Percentiles rank a stretch among this genome's conserved stretches.
Conservation (phyloP, 768 basidiomycete species). For the Suillus sp. region DNA sequence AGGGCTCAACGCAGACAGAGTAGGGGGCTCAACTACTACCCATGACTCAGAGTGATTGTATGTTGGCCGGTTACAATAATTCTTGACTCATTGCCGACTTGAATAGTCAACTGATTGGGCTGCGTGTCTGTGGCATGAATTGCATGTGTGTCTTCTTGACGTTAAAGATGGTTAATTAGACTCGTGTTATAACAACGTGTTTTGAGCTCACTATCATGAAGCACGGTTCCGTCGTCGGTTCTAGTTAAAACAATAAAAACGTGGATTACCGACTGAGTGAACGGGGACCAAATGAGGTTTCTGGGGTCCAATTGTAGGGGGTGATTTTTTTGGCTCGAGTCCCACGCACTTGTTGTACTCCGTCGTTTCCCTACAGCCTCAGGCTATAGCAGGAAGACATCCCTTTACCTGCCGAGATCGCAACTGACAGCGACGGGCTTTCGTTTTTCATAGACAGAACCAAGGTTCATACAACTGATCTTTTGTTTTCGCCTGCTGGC, state of each 20-base stretch:
- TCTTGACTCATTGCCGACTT: not conserved
- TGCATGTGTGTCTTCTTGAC: not conserved
- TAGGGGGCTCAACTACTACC: not conserved
- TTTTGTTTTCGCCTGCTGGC: slow-evolving; percentile 80
- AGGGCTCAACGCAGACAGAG: not conserved
- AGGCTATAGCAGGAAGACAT: slow-evolving; percentile 36
- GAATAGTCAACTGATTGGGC: not conserved
- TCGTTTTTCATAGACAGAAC: slow-evolving; percentile 42
- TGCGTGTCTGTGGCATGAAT: not conserved
- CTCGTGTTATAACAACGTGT: not conserved
- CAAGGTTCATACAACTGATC: slow-evolving; percentile 47
- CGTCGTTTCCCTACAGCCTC: slow-evolving; percentile 42
- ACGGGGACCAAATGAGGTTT: slow-evolving; percentile 19
- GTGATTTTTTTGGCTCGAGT: slow-evolving; percentile 34
- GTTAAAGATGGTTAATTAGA: not conserved
- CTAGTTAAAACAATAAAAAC: not conserved
- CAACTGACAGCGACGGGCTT: slow-evolving; percentile 40
- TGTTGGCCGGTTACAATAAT: not conserved
- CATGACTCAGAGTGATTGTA: not conserved
- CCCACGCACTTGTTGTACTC: slow-evolving; percentile 35
- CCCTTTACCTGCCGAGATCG: slow-evolving; percentile 32
- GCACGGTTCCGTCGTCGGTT: slow-evolving; percentile 1
- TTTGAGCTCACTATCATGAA: not conserved
- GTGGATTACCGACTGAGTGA: slow-evolving; percentile 19
- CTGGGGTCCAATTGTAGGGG: slow-evolving; percentile 30